A percentile compares a stretch with the other conserved stretches of the same genome.
These are phyloP conservation scores for Gastrolobium bilobum DNA, from an alignment of 306 rosid genomes.

Conservation along the genomic window DNA sequence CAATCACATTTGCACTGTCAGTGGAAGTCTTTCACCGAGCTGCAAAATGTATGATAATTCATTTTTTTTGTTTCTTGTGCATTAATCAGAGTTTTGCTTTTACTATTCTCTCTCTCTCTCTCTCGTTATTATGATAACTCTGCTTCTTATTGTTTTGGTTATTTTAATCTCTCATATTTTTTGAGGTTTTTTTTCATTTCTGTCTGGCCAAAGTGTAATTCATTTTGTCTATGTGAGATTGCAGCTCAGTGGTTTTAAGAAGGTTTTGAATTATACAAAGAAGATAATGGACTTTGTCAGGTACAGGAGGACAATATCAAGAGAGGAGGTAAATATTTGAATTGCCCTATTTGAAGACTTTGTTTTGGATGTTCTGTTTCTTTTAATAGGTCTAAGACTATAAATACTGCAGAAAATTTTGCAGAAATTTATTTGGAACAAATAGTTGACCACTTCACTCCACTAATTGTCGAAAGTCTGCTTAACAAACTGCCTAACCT, in stretches of 20 bases:
- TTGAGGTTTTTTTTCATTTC: conserved; percentile 38
- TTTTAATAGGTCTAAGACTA: conserved; percentile 12
- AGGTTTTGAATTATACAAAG: conserved; percentile 92
- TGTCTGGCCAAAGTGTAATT: conserved; percentile 46
- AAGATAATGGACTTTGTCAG: conserved; percentile 87
- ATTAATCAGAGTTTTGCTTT: conserved; percentile 7
- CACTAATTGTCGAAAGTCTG: conserved; percentile 19
- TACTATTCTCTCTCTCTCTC: conserved; percentile 29
- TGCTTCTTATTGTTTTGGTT: conserved; percentile 27
- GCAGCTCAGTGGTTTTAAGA: conserved; percentile 99
- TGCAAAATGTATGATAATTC: conserved; percentile 79
- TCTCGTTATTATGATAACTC: background rate
- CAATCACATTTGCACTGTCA: conserved; percentile 98
- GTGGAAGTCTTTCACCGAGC: conserved; percentile 95
- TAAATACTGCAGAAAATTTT: background rate
- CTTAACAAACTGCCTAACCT: conserved; percentile 9
- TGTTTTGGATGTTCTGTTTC: conserved; percentile 36
- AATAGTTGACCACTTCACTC: conserved; percentile 14
- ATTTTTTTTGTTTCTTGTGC: conserved; percentile 44
- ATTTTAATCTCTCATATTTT: conserved; percentile 25
- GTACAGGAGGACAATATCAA: conserved; percentile 78
- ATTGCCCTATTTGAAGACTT: conserved; percentile 19
- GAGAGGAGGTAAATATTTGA: conserved; percentile 88
- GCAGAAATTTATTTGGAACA: conserved; percentile 36
- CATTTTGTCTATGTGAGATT: conserved; percentile 51